Evolutionary conservation across 2,329 filamentous ascomycete genomes (phyloP), one percentile per base, ranked within the genome.

Genomic region (Penicillium janthinellum): DNA sequence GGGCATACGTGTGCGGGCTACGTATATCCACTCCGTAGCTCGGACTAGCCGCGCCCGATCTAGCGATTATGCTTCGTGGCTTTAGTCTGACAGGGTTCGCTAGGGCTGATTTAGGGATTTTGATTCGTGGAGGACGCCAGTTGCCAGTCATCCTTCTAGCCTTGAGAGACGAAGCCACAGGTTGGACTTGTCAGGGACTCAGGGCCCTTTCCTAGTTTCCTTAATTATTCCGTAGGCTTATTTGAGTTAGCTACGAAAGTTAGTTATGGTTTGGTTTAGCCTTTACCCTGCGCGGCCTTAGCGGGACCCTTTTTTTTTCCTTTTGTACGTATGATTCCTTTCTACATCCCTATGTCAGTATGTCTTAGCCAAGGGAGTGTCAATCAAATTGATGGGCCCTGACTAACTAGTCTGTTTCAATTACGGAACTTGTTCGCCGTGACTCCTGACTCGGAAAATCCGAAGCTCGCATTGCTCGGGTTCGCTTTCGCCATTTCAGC

Each of bases 1-100:
- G 58, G 58, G 64, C 57, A 65, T 67, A 68, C 66, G 65, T 67
- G 67, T 57, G 61, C 66, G 56, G 66, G 38, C 59, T 66, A 68
- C 66, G 65, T 67, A 67, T 64, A 64, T 67, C 56, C 44, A 62
- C 51, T 49, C 54, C 45, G 31, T 45, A 45, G 25, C 53, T 53
- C 20, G 52, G 56, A 53, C 56, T 57, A 63, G 49, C 37, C 55
- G 52, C n/a, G 41, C 58, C 56, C 60, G 59, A 64, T 66, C 53
- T 25, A 59, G 55, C 56, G 35, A 62, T 58, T 51, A 52, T 50
- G 44, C 58, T 57, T 61, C 48, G 54, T 11, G 41, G 44, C 51
- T 56, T 59, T 56, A 56, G 34, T 41, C 58, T 39, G 14, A 52
- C 63, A 59, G 53, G 39, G 47, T 35, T 35, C 31, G 31, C 31